Evolutionary conservation across 1,284 basidiomycete genomes (phyloP), one percentile per base, ranked within the genome.

Genomic region (Cryptococcus jaspeensis): DNA sequence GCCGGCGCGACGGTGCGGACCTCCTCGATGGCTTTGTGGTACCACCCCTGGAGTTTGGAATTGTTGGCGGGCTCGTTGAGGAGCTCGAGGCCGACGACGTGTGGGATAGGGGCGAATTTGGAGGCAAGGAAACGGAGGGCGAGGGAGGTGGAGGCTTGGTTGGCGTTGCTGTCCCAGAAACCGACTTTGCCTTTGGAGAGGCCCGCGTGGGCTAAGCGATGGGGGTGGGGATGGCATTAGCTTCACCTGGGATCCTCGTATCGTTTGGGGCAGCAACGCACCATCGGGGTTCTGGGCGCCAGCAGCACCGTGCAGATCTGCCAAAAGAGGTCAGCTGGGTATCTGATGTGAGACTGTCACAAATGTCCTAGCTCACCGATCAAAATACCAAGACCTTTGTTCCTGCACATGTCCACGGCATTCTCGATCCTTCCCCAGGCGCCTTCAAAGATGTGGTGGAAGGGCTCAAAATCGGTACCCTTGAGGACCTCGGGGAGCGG

Each of bases 81-180:
- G 3, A 94, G 80, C 71, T 93, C 88, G 50, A 94, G 80, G 6
- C 90, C 91, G 42, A 92, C 81, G 25, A 93, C 77, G 69, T 92
- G 90, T 2, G 81, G 80, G 36, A 83, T 81, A 1, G 76, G 69
- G 13, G 79, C 77, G 39, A 78, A 66, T 45, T 76, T 72, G 1
- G 69, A 67, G 9, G 74, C 77, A 35, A 89, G 77, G 48, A 84
- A 80, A 11, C 71, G 65, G 5, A 79, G 70, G 2, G 79, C 80
- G 16, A 78, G 78, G 23, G 83, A 79, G 0, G 87, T 86, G 37
- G 84, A 83, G 3, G 80, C 75, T 63, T 85, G 81, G 71, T 87
- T 84, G 38, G 75, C 77, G 22, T 72, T 61, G 7, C 56, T 56
- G 15, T 70, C 65, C 71, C 79, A 81, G 45, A 78, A 62, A 28